These are phyloP conservation scores for Epichloe coenophiala DNA, from an alignment of 2,329 filamentous ascomycete species.

Conservation along the genomic window DNA sequence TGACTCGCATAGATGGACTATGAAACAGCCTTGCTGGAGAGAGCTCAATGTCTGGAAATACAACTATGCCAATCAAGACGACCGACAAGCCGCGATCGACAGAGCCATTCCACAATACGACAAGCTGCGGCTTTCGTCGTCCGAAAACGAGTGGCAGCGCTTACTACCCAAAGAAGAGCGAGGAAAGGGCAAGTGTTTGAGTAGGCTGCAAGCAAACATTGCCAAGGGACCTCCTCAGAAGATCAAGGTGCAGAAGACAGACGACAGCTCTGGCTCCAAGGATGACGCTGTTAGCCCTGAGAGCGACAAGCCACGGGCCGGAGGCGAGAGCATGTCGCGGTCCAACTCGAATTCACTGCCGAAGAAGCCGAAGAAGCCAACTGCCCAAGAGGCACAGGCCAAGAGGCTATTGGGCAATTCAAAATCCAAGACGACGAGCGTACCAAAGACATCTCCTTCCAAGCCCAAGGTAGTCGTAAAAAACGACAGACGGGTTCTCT, in stretches of 20 bases:
- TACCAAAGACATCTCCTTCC: constrained; percentile 22
- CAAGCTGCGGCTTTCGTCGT: constrained; percentile 40
- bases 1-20: constrained; percentile 35
- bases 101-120: constrained; percentile 47
- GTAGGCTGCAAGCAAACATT: constrained; percentile 46
- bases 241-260: constrained; percentile 35
- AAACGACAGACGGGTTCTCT: constrained; percentile 33
- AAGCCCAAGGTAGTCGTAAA: constrained; percentile 26
- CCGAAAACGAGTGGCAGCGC: constrained; percentile 47
- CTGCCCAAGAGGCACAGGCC: constrained; percentile 38
- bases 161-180: constrained; percentile 44
- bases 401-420: constrained; percentile 35
- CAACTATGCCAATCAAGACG: constrained; percentile 37
- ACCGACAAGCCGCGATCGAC: constrained; percentile 47
- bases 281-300: constrained; percentile 21
- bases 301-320: constrained; percentile 17
- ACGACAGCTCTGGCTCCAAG: constrained; percentile 29
- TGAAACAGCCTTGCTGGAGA: constrained; percentile 46
- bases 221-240: constrained; percentile 38
- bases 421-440: constrained; percentile 21
- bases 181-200: constrained; percentile 44
- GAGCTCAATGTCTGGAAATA: constrained; percentile 53
- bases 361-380: constrained; percentile 43
- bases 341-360: constrained; percentile 36
- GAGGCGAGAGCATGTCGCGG: constrained; percentile 32